Evolutionary conservation across 345 rosid species (phyloP).

Genomic region (Xanthoceras sorbifolium): DNA sequence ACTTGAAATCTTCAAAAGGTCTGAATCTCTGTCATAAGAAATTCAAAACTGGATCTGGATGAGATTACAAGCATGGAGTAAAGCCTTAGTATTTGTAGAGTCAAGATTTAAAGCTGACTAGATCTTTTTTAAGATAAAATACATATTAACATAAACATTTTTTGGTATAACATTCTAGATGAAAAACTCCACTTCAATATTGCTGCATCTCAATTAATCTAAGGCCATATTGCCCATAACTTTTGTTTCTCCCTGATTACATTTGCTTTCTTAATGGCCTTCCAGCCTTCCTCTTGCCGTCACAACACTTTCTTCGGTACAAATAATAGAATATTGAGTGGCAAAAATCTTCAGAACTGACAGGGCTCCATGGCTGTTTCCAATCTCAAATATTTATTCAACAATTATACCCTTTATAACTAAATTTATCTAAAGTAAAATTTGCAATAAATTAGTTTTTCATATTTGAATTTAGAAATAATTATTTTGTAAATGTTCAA

Average conservation of each 20-base stretch:
- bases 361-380: neutral
- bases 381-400: neutral
- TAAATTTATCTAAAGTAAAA: neutral
- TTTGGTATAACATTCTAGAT: neutral
- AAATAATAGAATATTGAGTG: neutral
- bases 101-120: neutral
- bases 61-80: neutral
- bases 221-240: neutral
- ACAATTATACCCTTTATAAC: neutral
- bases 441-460: neutral
- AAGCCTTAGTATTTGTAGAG: neutral
- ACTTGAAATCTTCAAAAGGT: neutral
- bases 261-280: neutral
- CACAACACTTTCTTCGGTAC: neutral
- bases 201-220: neutral
- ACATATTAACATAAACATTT: neutral
- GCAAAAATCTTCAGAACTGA: neutral
- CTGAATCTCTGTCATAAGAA: neutral
- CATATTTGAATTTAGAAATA: neutral
- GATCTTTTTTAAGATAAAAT: neutral
- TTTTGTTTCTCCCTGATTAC: neutral
- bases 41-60: neutral
- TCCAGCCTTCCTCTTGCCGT: neutral
- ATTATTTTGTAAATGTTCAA: neutral
- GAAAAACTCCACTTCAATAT: neutral